phyloP scores from a whole-genome alignment of 371 early-diverging fungal genomes.

The Circinella minor region DNA sequence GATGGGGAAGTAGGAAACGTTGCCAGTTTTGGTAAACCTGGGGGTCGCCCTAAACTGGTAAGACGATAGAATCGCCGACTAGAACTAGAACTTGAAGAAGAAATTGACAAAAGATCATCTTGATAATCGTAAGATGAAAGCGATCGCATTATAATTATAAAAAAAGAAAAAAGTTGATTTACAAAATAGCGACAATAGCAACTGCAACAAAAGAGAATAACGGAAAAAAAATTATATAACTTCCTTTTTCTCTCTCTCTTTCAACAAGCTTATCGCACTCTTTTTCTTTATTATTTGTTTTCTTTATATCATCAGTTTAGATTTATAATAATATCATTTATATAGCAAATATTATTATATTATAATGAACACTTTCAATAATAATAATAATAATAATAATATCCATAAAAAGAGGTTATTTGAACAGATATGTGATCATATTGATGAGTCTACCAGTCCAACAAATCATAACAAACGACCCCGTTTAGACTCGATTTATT shows the following conservation, averaged over 20 bases:
- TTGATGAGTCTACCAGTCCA: neutral
- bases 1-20: neutral
- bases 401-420: slow-evolving; percentile 14
- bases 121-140: neutral
- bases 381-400: neutral
- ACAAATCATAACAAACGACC: neutral
- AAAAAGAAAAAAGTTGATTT: neutral
- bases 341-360: neutral
- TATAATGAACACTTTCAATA: neutral
- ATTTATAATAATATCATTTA: too few relatives aligned
- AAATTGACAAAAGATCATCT: neutral
- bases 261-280: too few relatives aligned
- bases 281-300: neutral
- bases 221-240: too few relatives aligned
- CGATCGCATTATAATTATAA: neutral
- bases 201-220: too few relatives aligned
- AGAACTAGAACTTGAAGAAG: neutral
- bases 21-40: neutral
- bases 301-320: too few relatives aligned
- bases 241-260: too few relatives aligned
- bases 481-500: neutral
- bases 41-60: neutral
- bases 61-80: neutral
- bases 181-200: too few relatives aligned
- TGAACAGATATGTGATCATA: slow-evolving; percentile 9